These are phyloP conservation scores for Trichosanthes truncata DNA, from an alignment of 306 rosid genomes.

Conservation along the genomic window DNA sequence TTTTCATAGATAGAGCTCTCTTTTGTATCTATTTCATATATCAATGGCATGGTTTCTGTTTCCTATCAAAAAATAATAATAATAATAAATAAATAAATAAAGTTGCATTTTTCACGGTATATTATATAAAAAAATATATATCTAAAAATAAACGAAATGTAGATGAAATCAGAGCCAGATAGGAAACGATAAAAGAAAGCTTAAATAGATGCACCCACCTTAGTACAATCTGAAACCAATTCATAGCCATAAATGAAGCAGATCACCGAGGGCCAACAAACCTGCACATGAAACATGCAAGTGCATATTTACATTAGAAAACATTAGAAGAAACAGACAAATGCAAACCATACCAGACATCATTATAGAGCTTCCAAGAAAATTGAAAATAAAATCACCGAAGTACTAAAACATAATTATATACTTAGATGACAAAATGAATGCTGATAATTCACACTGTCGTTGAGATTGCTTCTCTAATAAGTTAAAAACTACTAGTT, in stretches of 20 bases:
- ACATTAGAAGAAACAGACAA: neutral
- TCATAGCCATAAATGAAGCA: neutral
- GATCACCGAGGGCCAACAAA: neutral
- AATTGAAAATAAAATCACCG: neutral
- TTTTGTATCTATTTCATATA: too few relatives aligned
- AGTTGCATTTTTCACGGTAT: neutral
- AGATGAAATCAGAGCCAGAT: neutral
- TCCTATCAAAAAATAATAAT: too few relatives aligned
- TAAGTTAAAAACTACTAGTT: neutral
- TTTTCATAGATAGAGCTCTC: too few relatives aligned
- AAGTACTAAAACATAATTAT: neutral
- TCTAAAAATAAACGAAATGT: neutral
- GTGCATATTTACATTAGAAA: constrained; percentile 2
- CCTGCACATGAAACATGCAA: neutral
- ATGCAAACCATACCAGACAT: neutral
- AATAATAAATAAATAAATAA: neutral
- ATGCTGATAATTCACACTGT: neutral
- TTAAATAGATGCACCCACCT: constrained; percentile 2
- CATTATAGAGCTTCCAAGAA: neutral
- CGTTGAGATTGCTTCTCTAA: neutral
- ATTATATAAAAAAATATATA: neutral
- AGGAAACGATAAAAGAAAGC: neutral
- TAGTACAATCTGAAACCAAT: neutral
- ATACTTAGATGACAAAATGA: neutral
- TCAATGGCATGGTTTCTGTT: too few relatives aligned